phyloP scores from a whole-genome alignment of 345 rosid species.

The Punica granatum region DNA sequence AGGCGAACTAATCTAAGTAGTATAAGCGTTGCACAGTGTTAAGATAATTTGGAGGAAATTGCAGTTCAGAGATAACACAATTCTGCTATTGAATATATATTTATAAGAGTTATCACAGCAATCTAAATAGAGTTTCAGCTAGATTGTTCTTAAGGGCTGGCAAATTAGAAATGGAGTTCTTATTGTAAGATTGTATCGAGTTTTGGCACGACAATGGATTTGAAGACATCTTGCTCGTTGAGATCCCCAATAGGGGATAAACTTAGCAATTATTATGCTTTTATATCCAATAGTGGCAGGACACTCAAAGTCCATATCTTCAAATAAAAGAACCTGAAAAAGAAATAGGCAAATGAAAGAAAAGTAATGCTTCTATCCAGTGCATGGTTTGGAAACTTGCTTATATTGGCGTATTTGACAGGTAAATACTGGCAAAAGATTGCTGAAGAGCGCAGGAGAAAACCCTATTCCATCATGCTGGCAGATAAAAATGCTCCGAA shows the following conservation, averaged over 20 bases:
- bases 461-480: constrained; percentile 78
- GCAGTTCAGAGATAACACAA: not conserved
- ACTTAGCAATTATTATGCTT: not conserved
- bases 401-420: constrained; percentile 18
- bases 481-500: constrained; percentile 99
- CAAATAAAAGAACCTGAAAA: not conserved
- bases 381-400: not conserved
- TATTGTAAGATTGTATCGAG: not conserved
- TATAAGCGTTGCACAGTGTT: not conserved
- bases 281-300: not conserved
- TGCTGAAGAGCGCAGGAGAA: constrained; percentile 61
- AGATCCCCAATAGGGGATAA: not conserved
- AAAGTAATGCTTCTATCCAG: not conserved
- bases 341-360: not conserved
- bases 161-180: not conserved
- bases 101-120: not conserved
- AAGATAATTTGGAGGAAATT: not conserved
- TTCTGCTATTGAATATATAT: not conserved
- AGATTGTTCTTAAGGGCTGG: not conserved
- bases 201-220: not conserved
- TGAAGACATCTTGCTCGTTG: not conserved
- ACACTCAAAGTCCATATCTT: not conserved
- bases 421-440: constrained; percentile 89
- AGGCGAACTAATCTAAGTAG: not conserved
- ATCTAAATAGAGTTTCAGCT: not conserved